A percentile compares a stretch with the other conserved stretches of the same genome.
Conservation (phyloP, 768 basidiomycete species). For the Termitomyces sp. region DNA sequence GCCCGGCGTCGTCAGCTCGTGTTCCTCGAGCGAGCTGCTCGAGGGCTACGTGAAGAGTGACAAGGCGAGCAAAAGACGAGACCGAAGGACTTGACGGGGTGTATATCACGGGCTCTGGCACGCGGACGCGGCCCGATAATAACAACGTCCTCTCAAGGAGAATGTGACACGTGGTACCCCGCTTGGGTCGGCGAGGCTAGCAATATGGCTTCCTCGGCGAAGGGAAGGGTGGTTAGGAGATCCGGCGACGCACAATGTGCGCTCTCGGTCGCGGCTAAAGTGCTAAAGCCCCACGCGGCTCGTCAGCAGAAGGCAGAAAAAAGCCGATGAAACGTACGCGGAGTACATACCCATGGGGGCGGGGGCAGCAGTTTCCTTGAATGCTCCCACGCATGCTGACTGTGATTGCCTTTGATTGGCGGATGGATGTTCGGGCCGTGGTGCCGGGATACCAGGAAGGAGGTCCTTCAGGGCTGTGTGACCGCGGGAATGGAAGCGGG, state of each 20-base stretch:
- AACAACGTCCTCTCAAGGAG: slow-evolving; percentile 31
- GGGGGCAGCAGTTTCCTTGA: slow-evolving; percentile 27
- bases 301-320: not conserved
- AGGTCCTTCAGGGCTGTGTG: slow-evolving; percentile 34
- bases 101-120: slow-evolving; percentile 36
- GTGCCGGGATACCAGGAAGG: slow-evolving; percentile 52
- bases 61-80: slow-evolving; percentile 7
- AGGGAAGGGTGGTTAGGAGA: slow-evolving; percentile 12
- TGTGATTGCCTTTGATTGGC: slow-evolving; percentile 45
- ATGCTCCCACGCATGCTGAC: slow-evolving; percentile 36
- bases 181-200: not conserved
- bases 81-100: slow-evolving; percentile 19
- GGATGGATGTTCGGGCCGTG: slow-evolving; percentile 43
- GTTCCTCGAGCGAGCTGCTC: slow-evolving; percentile 17
- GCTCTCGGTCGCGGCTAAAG: not conserved
- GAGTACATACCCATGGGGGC: slow-evolving; percentile 12
- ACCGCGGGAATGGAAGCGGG: not conserved
- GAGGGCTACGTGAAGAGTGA: slow-evolving; percentile 21
- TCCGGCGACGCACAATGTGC: not conserved
- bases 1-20: not conserved
- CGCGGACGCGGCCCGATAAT: slow-evolving; percentile 18
- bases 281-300: no score
- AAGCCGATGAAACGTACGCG: slow-evolving; percentile 14
- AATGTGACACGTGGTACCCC: slow-evolving; percentile 9
- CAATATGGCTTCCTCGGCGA: slow-evolving; percentile 10